Percentiles rank a stretch among this genome's conserved stretches.
These are phyloP conservation scores for Linnemannia exigua DNA, from an alignment of 192 early-diverging fungal genomes.

Conservation along the genomic window DNA sequence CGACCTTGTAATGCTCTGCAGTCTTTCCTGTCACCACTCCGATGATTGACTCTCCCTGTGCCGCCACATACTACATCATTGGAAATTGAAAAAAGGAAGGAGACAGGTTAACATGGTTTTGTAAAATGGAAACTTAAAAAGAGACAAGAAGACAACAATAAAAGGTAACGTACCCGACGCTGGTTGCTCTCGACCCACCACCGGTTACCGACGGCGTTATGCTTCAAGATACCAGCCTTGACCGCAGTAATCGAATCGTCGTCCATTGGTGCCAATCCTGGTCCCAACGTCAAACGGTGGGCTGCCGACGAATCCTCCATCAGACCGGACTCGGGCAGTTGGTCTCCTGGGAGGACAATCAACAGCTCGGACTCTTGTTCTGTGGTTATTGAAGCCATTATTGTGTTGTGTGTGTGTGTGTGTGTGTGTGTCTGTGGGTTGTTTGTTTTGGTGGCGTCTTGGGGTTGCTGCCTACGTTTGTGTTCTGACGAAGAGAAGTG, in stretches of 20 bases:
- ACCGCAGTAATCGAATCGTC: slow-evolving; percentile 74
- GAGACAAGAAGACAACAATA: slow-evolving; percentile 13
- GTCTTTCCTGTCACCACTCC: slow-evolving; percentile 80
- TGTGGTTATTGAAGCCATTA: slow-evolving; percentile 30
- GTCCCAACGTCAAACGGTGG: slow-evolving; percentile 78
- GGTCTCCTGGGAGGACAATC: slow-evolving; percentile 71
- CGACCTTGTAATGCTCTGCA: slow-evolving; percentile 88
- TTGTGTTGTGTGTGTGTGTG: not conserved
- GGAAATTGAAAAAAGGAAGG: not conserved
- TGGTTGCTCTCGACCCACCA: slow-evolving; percentile 90
- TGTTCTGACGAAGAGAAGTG: not conserved
- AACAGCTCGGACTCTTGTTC: slow-evolving; percentile 5
- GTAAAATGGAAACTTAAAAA: not conserved
- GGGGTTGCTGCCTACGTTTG: no score
- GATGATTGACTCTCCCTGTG: slow-evolving; percentile 88
- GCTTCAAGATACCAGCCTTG: slow-evolving; percentile 82
- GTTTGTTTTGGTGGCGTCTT: slow-evolving; percentile 3
- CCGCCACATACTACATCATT: slow-evolving; percentile 84
- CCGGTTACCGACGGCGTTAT: slow-evolving; percentile 65
- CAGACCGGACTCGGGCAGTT: slow-evolving; percentile 44
- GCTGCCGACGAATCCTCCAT: slow-evolving; percentile 36
- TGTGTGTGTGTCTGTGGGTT: not conserved
- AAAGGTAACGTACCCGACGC: slow-evolving; percentile 69
- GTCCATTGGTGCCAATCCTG: slow-evolving; percentile 80
- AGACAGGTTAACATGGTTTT: not conserved